Base-by-base conservation (phyloP, 2,329 filamentous ascomycete species). In the Zymoseptoria brevis region DNA sequence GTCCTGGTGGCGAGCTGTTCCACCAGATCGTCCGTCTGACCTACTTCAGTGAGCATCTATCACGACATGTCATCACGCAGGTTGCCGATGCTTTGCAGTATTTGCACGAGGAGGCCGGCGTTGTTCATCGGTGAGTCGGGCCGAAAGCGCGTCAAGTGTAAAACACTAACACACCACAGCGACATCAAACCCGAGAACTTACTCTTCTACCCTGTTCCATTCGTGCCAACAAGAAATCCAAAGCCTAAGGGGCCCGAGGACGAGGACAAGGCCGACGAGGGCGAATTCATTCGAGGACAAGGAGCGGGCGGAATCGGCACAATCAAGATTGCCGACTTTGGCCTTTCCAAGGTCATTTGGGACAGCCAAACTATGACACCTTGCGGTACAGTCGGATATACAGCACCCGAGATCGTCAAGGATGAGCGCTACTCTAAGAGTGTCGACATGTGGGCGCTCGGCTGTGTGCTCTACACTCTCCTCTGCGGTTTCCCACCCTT, bases 181-280 rank as follows among this genome's bases (percentile, higher is more conserved):
- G 92, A 96, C 73, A 99, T 99, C 77, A 99, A 99, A 76, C 94
- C 94, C 0, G 94, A 99, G 75, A 99, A 99, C 71, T 85, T 99
- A 57, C 80, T 99, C 2, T 99, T 96, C 76, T 89, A 90, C 67
- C 93, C 92, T 3, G 89, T 87, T 60, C 87, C 90, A 0, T 87
- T 94, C 64, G 75, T 95, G 19, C 89, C 92, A 0, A 87, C 89
- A 5, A 93, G 87, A 72, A 80, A 85, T 57, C 90, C 90, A 1
- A 90, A 90, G 75, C 90, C 90, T 1, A 87, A 82, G 72, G 85
- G 87, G 59, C 86, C 91, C 1, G 94, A 94, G 26, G 94, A 99
- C 67, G 94, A 99, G 75, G 93, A 97, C 72, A 99, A 99, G 79
- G 89, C 87, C 4, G 94, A 99, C 62, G 94, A 99, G 75, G 94